A percentile compares a stretch with the other conserved stretches of the same genome.
phyloP scores from a whole-genome alignment of 805 yeast genomes.

The Priceomyces castillae region DNA sequence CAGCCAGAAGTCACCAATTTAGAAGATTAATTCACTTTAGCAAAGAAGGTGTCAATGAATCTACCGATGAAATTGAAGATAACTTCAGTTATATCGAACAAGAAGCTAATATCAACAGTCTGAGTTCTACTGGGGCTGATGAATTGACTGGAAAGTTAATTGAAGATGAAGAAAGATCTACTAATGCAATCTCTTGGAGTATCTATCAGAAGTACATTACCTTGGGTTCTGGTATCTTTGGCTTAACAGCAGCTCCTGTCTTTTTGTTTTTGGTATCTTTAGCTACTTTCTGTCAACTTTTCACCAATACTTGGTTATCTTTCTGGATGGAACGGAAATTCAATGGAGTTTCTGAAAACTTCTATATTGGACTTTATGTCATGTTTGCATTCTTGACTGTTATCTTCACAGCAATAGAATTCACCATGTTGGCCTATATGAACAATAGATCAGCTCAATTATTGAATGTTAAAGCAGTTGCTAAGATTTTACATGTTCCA shows the following conservation, averaged over 20 bases:
- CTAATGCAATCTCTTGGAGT: constrained; percentile 39
- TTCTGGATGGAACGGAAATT: constrained; percentile 40
- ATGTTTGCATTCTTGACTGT: constrained; percentile 37
- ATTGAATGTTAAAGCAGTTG: constrained; percentile 38
- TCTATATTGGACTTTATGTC: constrained; percentile 37
- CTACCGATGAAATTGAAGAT: constrained; percentile 28
- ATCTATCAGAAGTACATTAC: constrained; percentile 37
- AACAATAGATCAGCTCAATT: constrained; percentile 35
- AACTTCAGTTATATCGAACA: no score
- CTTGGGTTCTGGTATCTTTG: constrained; percentile 39
- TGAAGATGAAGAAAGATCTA: constrained; percentile 35
- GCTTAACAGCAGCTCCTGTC: constrained; percentile 30
- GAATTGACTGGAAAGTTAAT: constrained; percentile 28
- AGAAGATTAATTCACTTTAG: constrained; percentile 49
- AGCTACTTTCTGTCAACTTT: constrained; percentile 40
- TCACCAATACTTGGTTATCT: constrained; percentile 46
- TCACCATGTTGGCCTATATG: constrained; percentile 42
- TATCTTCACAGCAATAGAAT: constrained; percentile 37
- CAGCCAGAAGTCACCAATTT: constrained; percentile 43
- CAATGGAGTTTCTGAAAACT: constrained; percentile 22
- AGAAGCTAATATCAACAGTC: constrained; percentile 5
- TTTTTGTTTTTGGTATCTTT: constrained; percentile 30
- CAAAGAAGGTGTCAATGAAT: constrained; percentile 18
- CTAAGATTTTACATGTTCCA: constrained; percentile 39
- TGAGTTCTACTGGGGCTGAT: neutral